Percentiles rank a stretch among this genome's conserved stretches.
Evolutionary conservation across 352 stramenopile genomes (phyloP).

Genomic region (Phytophthora chlamydospora): DNA sequence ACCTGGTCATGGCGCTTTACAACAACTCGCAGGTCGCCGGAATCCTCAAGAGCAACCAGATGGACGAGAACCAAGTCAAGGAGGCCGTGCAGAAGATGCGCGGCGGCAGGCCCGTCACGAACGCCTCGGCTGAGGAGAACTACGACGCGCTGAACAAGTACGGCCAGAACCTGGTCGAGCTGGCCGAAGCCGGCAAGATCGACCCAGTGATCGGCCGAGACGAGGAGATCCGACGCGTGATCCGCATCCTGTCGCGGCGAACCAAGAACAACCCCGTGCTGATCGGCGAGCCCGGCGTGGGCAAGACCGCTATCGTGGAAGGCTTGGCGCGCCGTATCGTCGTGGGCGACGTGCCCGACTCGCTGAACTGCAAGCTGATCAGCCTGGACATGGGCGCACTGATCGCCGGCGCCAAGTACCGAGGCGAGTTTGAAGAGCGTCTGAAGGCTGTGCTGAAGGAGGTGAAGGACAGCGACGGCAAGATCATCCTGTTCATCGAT

Average conservation of each 20-base stretch:
- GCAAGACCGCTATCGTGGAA: conserved; percentile 97
- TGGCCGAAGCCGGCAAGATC: conserved; percentile 95
- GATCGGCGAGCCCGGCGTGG: conserved; percentile 96
- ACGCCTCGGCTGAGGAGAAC: conserved; percentile 84
- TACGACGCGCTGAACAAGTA: conserved; percentile 96
- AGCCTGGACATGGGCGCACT: conserved; percentile 97
- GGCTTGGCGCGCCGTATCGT: conserved; percentile 97
- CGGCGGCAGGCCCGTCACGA: conserved; percentile 74
- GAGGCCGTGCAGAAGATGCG: conserved; percentile 64
- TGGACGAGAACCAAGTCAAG: conserved; percentile 76
- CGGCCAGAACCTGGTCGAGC: conserved; percentile 93
- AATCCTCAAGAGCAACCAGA: conserved; percentile 70
- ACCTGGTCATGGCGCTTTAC: conserved; percentile 78
- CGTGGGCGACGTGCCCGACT: conserved; percentile 95
- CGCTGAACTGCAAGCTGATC: conserved; percentile 90
- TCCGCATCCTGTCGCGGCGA: conserved; percentile 95
- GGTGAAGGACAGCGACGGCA: conserved; percentile 92
- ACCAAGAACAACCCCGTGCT: conserved; percentile 99
- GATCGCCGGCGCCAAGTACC: conserved; percentile 97
- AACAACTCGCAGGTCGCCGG: conserved; percentile 54
- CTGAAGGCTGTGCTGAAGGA: conserved; percentile 96
- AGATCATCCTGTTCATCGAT: conserved; percentile 99
- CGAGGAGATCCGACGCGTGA: conserved; percentile 95
- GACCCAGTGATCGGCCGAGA: conserved; percentile 98
- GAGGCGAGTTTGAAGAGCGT: conserved; percentile 98